phyloP scores from a whole-genome alignment of 306 rosid species.

The Abrus precatorius region DNA sequence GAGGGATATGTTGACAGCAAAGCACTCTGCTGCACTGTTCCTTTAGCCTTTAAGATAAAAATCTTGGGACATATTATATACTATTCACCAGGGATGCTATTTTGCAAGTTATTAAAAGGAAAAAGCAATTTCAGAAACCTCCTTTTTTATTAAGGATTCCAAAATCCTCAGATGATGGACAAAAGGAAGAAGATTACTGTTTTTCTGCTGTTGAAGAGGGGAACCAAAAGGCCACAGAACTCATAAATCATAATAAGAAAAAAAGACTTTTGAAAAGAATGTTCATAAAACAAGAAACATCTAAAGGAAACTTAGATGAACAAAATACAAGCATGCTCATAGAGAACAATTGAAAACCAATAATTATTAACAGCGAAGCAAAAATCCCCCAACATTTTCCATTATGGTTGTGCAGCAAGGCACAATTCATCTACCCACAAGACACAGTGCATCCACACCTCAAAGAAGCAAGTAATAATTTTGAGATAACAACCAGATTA shows the following conservation, averaged over 20 bases:
- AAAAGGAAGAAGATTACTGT: too few species aligned
- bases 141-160: too few species aligned
- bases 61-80: neutral
- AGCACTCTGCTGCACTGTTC: neutral
- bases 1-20: neutral
- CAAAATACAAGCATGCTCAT: neutral
- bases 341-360: neutral
- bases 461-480: neutral
- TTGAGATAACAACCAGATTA: neutral
- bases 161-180: too few species aligned
- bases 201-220: too few species aligned
- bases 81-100: neutral
- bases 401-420: neutral
- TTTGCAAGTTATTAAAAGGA: too few species aligned
- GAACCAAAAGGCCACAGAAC: too few species aligned
- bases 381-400: neutral
- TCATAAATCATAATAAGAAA: too few species aligned
- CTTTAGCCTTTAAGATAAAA: neutral
- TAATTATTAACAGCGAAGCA: neutral
- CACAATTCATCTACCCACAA: neutral
- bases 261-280: neutral
- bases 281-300: neutral
- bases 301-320: neutral
- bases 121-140: neutral
- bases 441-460: neutral